Evolutionary conservation across 805 yeast species (phyloP), one percentile per base, ranked within the genome.

Genomic region (Lipomyces spencermartinsiae): DNA sequence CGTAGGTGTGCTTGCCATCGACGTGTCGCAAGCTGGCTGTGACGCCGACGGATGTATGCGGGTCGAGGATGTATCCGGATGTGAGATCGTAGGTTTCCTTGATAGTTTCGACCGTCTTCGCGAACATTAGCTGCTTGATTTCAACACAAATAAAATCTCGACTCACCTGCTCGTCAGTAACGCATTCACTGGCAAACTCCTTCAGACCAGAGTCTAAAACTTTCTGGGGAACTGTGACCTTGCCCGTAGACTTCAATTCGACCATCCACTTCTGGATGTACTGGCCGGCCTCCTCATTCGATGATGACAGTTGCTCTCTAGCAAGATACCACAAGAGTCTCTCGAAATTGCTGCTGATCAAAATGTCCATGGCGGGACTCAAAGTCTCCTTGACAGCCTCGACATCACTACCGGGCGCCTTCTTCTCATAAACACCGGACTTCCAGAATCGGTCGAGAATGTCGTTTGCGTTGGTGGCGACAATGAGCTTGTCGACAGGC

Each of bases 281-380:
- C 66, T 82, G 80, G 73, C 98, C 98, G 12, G 99, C 95, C 77
- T 85, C 86, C 57, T 76, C 74, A 70, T 87, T 85, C 73, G 88
- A 88, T 8, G 73, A 66, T 31, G 89, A 87, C 55, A 84, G 83
- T 65, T 89, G 84, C 75, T 90, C 89, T 78, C 93, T 87, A 34
- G 93, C 91, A 78, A 93, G 85, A 77, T 91, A 93, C 99, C 99
- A 95, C 73, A 95, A 83, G 78, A 93, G 87, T 81, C 99, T 90
- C 83, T 95, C 99, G 76, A 95, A 95, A 80, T 95, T 95, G 34
- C 97, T 91, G 19, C 98, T 92, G 66, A 95, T 92, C 75, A 92
- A 86, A 76, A 95, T 95, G 80, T 95, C 99, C 99, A 95, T 95
- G 58, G 99, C 99, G 71, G 99, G 99, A 1, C 98, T 92, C 75